phyloP scores from a whole-genome alignment of 331 rosid genomes.

The Erythrophleum ivorense region DNA sequence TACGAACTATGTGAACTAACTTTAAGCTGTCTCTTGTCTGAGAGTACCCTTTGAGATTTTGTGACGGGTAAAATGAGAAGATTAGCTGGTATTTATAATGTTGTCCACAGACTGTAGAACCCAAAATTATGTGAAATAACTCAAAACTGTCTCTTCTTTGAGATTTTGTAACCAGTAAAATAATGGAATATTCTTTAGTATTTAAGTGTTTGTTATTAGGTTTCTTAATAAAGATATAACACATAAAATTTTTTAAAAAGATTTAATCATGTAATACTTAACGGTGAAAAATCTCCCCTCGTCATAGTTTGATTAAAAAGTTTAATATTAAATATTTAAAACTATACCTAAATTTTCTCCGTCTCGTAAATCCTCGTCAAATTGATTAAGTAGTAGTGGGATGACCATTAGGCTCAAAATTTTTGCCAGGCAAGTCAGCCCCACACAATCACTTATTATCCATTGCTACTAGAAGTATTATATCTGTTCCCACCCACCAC shows the following conservation, averaged over 20 bases:
- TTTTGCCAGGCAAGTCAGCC: constrained; percentile 15
- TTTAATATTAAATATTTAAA: too few species aligned
- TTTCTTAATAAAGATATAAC: too few species aligned
- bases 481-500: constrained; percentile 23
- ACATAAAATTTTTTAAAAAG: too few species aligned
- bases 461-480: neutral
- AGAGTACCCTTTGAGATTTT: constrained; percentile 20
- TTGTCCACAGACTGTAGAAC: neutral
- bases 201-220: too few species aligned
- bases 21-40: neutral
- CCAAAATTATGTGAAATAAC: neutral
- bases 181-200: too few species aligned
- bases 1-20: too few species aligned
- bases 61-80: constrained; percentile 27
- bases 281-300: too few species aligned
- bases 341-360: too few species aligned
- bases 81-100: constrained; percentile 37
- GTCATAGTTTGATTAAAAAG: too few species aligned
- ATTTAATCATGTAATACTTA: neutral
- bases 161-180: too few species aligned
- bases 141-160: neutral
- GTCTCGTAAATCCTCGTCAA: neutral
- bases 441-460: constrained; percentile 4
- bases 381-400: constrained; percentile 30
- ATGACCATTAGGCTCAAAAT: constrained; percentile 26